Percentiles rank a stretch among this genome's conserved stretches.
Evolutionary conservation across 495 filamentous ascomycete genomes (phyloP).

Genomic region (Aspergillus ellipticus): DNA sequence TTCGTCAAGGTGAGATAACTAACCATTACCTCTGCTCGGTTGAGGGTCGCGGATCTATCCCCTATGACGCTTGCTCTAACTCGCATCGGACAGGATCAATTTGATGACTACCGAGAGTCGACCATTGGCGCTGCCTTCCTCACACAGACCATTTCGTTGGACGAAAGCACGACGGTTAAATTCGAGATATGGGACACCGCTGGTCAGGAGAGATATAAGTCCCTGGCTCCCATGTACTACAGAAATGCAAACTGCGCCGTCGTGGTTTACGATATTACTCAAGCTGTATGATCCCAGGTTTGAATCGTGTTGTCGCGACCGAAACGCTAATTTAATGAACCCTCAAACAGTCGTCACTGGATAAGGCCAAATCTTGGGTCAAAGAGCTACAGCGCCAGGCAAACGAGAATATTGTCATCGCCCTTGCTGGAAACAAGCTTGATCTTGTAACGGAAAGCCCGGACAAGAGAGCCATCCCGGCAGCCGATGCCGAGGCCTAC

Average conservation of each 20-base stretch:
- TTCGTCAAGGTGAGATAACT: conserved; percentile 80
- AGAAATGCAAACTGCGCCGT: conserved; percentile 98
- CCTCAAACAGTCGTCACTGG: conserved; percentile 73
- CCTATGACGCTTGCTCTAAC: neutral
- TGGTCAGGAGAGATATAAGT: conserved; percentile 97
- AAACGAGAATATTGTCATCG: conserved; percentile 99
- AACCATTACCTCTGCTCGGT: neutral
- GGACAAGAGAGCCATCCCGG: conserved; percentile 85
- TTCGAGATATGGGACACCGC: conserved; percentile 99
- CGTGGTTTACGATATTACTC: conserved; percentile 98
- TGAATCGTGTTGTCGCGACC: neutral
- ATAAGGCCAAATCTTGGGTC: conserved; percentile 99
- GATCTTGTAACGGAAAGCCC: conserved; percentile 88
- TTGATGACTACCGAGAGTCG: conserved; percentile 98
- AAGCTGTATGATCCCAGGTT: conserved; percentile 66
- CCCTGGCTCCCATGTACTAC: conserved; percentile 98
- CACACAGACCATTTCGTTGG: conserved; percentile 95
- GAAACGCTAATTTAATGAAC: conserved; percentile 12
- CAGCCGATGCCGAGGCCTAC: conserved; percentile 90
- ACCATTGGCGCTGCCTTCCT: conserved; percentile 99
- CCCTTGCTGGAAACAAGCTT: conserved; percentile 94
- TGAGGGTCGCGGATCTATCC: neutral
- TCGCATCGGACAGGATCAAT: conserved; percentile 75
- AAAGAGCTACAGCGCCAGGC: conserved; percentile 98
- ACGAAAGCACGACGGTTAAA: conserved; percentile 97